Evolutionary conservation across 2,329 filamentous ascomycete species (phyloP).

Genomic region (Clarireedia paspali): DNA sequence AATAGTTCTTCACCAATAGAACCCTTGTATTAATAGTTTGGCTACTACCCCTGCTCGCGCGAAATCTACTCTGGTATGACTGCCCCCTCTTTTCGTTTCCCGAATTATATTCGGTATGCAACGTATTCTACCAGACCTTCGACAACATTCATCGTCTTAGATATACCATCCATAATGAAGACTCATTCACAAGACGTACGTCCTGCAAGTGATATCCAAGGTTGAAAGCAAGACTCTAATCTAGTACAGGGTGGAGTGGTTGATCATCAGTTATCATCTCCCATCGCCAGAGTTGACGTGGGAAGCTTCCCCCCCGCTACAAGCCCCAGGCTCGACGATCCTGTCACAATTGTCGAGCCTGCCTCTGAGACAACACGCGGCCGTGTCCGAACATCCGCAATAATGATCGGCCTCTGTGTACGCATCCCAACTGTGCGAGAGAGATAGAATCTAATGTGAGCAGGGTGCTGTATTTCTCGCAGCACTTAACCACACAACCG

Average conservation of each 20-base stretch:
- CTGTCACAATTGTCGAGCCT: background rate
- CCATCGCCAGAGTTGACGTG: background rate
- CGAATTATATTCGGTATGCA: background rate
- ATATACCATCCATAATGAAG: background rate
- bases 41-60: background rate
- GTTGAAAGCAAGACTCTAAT: background rate
- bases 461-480: conserved; percentile 16
- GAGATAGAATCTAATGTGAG: background rate
- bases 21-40: background rate
- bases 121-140: background rate
- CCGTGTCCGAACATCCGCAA: background rate
- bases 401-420: background rate
- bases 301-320: background rate
- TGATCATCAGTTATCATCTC: background rate
- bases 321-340: background rate
- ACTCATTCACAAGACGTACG: background rate
- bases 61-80: background rate
- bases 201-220: background rate
- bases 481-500: conserved; percentile 31
- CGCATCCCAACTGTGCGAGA: background rate
- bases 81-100: background rate
- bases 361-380: background rate
- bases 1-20: background rate
- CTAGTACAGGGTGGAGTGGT: background rate
- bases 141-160: background rate